Percentiles rank a stretch among this genome's conserved stretches.
Evolutionary conservation across 371 early-diverging fungal genomes (phyloP).

Genomic region (Fennellomyces sp.): DNA sequence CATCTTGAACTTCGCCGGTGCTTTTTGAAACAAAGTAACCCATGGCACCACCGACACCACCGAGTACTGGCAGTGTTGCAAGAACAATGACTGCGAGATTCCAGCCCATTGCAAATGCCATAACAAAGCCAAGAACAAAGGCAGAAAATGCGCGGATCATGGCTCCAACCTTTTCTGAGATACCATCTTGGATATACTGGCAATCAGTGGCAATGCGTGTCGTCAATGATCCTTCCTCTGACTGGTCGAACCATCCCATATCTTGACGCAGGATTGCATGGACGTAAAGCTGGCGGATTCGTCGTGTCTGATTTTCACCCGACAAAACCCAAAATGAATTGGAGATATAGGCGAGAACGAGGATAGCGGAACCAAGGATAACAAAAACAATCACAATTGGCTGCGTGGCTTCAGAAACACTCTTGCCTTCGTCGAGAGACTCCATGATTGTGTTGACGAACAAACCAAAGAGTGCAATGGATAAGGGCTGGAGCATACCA

Average conservation of each 20-base stretch:
- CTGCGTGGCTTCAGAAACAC: neutral
- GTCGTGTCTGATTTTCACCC: no score
- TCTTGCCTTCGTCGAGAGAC: conserved; percentile 1
- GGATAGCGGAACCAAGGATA: conserved; percentile 17
- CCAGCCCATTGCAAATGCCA: conserved; percentile 84
- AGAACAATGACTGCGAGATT: conserved; percentile 70
- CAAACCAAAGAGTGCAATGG: conserved; percentile 42
- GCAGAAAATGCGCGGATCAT: conserved; percentile 61
- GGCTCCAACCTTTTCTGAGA: conserved; percentile 75
- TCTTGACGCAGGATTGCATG: no score
- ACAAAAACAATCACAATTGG: conserved; percentile 25
- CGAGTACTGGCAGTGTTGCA: conserved; percentile 59
- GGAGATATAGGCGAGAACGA: conserved; percentile 18
- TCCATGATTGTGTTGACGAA: conserved; percentile 23
- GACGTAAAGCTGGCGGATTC: no score
- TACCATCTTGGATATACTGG: conserved; percentile 74
- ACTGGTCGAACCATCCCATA: no score
- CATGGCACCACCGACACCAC: conserved; percentile 52
- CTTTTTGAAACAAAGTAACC: conserved; percentile 57
- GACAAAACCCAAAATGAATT: conserved; percentile 24
- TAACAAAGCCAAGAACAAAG: conserved; percentile 76
- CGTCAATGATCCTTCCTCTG: no score
- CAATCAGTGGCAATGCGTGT: conserved; percentile 69
- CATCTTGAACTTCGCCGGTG: conserved; percentile 39
- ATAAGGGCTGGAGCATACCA: conserved; percentile 40